These are phyloP conservation scores for Metschnikowia santaceciliae DNA, from an alignment of 805 yeast species.

Conservation along the genomic window DNA sequence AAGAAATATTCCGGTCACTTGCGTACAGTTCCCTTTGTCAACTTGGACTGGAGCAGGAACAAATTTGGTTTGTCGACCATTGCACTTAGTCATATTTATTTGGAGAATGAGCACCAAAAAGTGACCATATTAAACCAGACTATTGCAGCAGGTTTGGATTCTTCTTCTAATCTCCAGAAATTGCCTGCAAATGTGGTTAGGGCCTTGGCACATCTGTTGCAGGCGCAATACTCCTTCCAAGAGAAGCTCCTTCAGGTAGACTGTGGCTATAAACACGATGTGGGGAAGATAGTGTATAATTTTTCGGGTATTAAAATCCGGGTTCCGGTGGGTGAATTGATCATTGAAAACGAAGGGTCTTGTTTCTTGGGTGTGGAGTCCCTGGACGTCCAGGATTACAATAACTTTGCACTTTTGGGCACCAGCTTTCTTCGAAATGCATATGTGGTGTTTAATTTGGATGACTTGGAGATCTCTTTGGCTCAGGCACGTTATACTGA, in stretches of 20 bases:
- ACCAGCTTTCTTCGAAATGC: too few relatives aligned
- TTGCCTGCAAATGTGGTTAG: slow-evolving; percentile 35
- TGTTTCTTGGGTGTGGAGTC: too few relatives aligned
- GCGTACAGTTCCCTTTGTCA: slow-evolving; percentile 39
- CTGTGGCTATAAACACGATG: slow-evolving; percentile 6
- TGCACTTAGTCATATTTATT: slow-evolving; percentile 38
- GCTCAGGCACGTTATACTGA: too few relatives aligned
- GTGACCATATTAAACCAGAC: slow-evolving; percentile 2
- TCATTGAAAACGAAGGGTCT: too few relatives aligned
- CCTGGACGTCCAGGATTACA: too few relatives aligned
- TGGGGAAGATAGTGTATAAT: too few relatives aligned
- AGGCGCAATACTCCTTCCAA: not conserved
- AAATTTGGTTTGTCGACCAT: slow-evolving; percentile 45
- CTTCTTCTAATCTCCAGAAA: slow-evolving; percentile 50
- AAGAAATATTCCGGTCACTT: slow-evolving; percentile 30
- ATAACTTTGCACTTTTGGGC: too few relatives aligned
- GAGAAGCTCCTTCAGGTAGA: slow-evolving; percentile 1
- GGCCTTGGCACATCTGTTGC: slow-evolving; percentile 11
- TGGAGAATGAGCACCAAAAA: slow-evolving; percentile 13
- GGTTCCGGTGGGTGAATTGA: too few relatives aligned
- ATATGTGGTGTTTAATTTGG: too few relatives aligned
- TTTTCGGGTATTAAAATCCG: too few relatives aligned
- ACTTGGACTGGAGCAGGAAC: slow-evolving; percentile 23
- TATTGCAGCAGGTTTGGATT: slow-evolving; percentile 36
- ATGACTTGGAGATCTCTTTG: too few relatives aligned